phyloP scores from a whole-genome alignment of 768 basidiomycete genomes.

The Xerocomellus chrysenteron region DNA sequence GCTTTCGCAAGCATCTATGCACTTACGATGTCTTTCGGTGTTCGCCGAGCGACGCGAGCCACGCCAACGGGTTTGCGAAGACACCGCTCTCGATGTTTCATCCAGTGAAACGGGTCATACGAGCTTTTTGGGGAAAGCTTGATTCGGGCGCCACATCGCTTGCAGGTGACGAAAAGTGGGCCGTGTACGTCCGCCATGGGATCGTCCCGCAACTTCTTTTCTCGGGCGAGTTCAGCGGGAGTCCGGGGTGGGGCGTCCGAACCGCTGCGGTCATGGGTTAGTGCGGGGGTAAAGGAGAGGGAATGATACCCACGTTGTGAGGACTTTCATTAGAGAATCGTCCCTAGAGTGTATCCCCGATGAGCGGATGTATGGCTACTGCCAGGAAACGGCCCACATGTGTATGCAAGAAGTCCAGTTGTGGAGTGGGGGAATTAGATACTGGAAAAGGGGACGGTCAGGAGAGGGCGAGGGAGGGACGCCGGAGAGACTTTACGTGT shows the following conservation, averaged over 20 bases:
- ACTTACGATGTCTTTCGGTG: constrained; percentile 27
- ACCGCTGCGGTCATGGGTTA: constrained; percentile 21
- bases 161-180: constrained; percentile 53
- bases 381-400: constrained; percentile 24
- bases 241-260: constrained; percentile 33
- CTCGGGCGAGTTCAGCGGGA: constrained; percentile 46
- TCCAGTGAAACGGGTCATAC: constrained; percentile 69
- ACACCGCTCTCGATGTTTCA: constrained; percentile 60
- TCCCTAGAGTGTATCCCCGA: constrained; percentile 25
- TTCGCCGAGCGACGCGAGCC: constrained; percentile 12
- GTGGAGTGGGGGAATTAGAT: constrained; percentile 2
- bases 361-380: constrained; percentile 16
- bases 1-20: neutral
- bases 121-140: constrained; percentile 67
- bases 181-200: constrained; percentile 51
- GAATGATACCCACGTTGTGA: constrained; percentile 21
- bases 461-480: neutral
- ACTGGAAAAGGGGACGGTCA: neutral
- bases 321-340: constrained; percentile 18
- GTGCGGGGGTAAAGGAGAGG: neutral
- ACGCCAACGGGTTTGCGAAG: constrained; percentile 42
- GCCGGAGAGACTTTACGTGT: constrained; percentile 13
- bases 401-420: neutral
- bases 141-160: constrained; percentile 53
- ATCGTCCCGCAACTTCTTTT: constrained; percentile 52